These are phyloP conservation scores for Beauveria bassiana DNA, from an alignment of 2,329 filamentous ascomycete species.

Conservation along the genomic window DNA sequence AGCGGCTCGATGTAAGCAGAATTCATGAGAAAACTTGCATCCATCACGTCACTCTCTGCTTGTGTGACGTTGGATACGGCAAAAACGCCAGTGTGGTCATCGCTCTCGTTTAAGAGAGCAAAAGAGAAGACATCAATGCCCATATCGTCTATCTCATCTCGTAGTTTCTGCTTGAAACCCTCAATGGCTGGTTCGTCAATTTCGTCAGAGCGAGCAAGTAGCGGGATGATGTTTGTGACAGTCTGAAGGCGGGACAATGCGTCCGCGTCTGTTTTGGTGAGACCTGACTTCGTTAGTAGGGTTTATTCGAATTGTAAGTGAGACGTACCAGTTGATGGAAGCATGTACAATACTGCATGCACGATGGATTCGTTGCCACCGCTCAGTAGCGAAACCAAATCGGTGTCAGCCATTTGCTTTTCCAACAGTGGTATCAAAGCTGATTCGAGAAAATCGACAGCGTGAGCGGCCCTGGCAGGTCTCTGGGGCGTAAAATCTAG, in stretches of 20 bases:
- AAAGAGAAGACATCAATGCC: constrained; percentile 63
- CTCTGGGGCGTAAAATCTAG: constrained; percentile 47
- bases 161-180: constrained; percentile 52
- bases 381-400: constrained; percentile 69
- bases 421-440: constrained; percentile 22
- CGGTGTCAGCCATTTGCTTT: constrained; percentile 59
- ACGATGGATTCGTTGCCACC: constrained; percentile 78
- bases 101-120: constrained; percentile 24
- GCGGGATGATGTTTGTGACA: constrained; percentile 76
- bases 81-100: constrained; percentile 45
- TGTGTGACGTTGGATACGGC: constrained; percentile 68
- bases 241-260: constrained; percentile 62
- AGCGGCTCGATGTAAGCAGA: constrained; percentile 82
- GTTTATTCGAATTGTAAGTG: background rate
- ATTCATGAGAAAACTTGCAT: constrained; percentile 88
- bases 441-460: constrained; percentile 64
- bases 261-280: constrained; percentile 49
- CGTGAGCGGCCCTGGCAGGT: constrained; percentile 43
- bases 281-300: constrained; percentile 20
- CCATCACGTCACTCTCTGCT: constrained; percentile 74
- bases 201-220: constrained; percentile 71
- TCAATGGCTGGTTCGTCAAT: constrained; percentile 50
- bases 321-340: constrained; percentile 57
- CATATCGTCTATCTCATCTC: constrained; percentile 46
- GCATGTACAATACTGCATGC: constrained; percentile 77